A percentile compares a stretch with the other conserved stretches of the same genome.
phyloP scores from a whole-genome alignment of 495 filamentous ascomycete genomes.

The Xylaria grammica region DNA sequence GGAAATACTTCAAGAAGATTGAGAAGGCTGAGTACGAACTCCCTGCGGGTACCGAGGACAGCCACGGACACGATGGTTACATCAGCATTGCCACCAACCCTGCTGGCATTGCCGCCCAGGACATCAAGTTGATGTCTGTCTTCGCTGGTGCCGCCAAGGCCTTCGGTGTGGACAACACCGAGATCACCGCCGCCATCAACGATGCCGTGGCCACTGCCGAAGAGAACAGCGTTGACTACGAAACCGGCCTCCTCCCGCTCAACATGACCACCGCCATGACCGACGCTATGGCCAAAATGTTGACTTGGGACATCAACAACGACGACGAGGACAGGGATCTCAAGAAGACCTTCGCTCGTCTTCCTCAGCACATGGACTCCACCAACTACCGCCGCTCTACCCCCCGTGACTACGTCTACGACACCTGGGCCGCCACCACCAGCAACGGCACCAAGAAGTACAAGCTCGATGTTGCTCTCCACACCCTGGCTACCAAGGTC shows the following conservation, averaged over 20 bases:
- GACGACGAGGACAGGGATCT: conserved; percentile 37
- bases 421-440: conserved; percentile 56
- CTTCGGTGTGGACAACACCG: conserved; percentile 44
- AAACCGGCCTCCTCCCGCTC: conserved; percentile 21
- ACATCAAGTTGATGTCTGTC: conserved; percentile 57
- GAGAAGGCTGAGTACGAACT: conserved; percentile 61
- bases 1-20: conserved; percentile 52
- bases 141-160: conserved; percentile 57
- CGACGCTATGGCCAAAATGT: conserved; percentile 49
- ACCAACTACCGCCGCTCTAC: conserved; percentile 52
- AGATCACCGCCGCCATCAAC: conserved; percentile 10
- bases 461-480: conserved; percentile 61
- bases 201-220: conserved; percentile 14
- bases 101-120: conserved; percentile 52
- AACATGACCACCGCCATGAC: conserved; percentile 40
- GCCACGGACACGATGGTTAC: conserved; percentile 67
- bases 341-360: conserved; percentile 45
- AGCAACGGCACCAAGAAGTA: conserved; percentile 60
- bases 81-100: conserved; percentile 55
- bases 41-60: conserved; percentile 31
- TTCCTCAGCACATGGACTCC: conserved; percentile 46
- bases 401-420: conserved; percentile 58
- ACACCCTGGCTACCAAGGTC: conserved; percentile 66
- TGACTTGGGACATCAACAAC: conserved; percentile 60
- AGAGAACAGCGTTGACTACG: conserved; percentile 23